Evolutionary conservation across 305 asterid species (phyloP), one percentile per base, ranked within the genome.

Genomic region (Fraxinus floribunda): DNA sequence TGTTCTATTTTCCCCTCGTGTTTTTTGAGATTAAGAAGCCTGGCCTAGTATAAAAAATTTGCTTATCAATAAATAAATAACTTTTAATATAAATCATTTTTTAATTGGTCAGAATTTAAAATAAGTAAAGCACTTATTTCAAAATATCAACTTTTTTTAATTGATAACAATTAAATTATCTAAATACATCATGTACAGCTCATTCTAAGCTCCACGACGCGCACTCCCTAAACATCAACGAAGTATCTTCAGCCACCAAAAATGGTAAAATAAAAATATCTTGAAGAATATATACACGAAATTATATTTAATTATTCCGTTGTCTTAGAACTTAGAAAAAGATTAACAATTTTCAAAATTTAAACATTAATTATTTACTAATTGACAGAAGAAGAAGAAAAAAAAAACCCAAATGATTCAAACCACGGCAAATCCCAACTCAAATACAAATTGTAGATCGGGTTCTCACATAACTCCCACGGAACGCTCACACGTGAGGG

Each of bases 301-400:
- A 38, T 7, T 38, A 38, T 10, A 44, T 9, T 41, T 44, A 44
- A 44, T 44, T 44, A 10, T 44, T 44, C 16, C 55, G 55, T 44
- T 13, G 5, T 44, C n/a, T 44, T 13, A 44, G n/a, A 44, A 44
- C 55, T 44, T 3, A 4, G 11, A 18, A 57, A 57, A 57, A 5
- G 4, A 55, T 55, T 60, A 2, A n/a, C 70, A 6, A 60, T 6
- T 60, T 60, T 20, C 73, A 64, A 64, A 24, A 9, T 9, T 38
- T 66, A 55, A 84, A 76, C 87, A 55, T 9, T 41, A 44, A 8
- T 39, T 39, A 39, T 39, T 39, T 39, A 39, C 9, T 68, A 79
- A 81, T 78, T 57, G 30, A 82, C 77, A 55, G 70, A 20, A 29
- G 35, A 0, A 7, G 18, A 77, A 5, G 24, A 35, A 5, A 36